phyloP scores from a whole-genome alignment of 306 rosid species.

The Senna tora region DNA sequence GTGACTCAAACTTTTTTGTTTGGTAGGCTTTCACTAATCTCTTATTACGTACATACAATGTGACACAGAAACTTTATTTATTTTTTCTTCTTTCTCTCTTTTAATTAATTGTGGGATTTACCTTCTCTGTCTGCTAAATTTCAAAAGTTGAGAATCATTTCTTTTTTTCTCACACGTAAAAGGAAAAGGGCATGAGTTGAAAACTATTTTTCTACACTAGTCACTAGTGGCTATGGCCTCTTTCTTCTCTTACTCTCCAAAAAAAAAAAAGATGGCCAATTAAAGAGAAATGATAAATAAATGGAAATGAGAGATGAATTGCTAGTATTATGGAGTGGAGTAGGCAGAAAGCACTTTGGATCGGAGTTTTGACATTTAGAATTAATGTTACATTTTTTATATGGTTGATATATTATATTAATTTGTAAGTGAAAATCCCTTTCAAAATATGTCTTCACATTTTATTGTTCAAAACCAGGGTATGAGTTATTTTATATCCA shows the following conservation, averaged over 20 bases:
- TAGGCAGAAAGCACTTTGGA: slow-evolving; percentile 33
- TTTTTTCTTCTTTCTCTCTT: background rate
- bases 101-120: slow-evolving; percentile 36
- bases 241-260: background rate
- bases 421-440: too few species aligned
- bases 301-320: background rate
- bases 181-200: background rate
- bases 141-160: slow-evolving; percentile 31
- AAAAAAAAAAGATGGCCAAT: background rate
- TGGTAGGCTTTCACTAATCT: slow-evolving; percentile 49
- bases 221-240: background rate
- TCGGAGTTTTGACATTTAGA: slow-evolving; percentile 5
- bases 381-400: background rate
- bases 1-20: slow-evolving; percentile 10
- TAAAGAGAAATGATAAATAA: background rate
- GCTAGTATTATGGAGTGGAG: slow-evolving; percentile 22
- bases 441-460: too few species aligned
- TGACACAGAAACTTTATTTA: slow-evolving; percentile 32
- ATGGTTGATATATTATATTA: background rate
- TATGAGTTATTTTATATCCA: too few species aligned
- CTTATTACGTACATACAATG: slow-evolving; percentile 20
- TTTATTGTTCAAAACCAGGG: too few species aligned
- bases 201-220: background rate
- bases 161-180: slow-evolving; percentile 20
- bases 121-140: slow-evolving; percentile 10